phyloP scores from a whole-genome alignment of 2,329 filamentous ascomycete genomes.

The Fusarium torulosum region DNA sequence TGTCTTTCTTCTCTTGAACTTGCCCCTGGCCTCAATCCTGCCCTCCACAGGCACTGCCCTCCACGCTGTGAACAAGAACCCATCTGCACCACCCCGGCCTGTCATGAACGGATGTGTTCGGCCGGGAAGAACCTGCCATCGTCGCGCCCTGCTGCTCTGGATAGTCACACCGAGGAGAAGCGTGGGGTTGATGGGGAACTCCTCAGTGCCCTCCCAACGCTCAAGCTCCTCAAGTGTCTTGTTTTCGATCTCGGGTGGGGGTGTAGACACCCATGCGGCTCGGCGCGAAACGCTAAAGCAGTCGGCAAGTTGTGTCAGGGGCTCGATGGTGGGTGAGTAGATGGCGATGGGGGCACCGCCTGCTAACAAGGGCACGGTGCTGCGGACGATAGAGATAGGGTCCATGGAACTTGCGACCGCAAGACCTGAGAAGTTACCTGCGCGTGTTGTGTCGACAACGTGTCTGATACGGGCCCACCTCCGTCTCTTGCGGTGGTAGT shows the following conservation, averaged over 20 bases:
- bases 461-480: slow-evolving; percentile 80
- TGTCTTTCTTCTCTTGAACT: slow-evolving; percentile 77
- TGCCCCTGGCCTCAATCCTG: slow-evolving; percentile 84
- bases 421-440: slow-evolving; percentile 85
- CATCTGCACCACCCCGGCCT: slow-evolving; percentile 85
- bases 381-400: slow-evolving; percentile 78
- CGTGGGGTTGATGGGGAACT: slow-evolving; percentile 90
- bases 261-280: slow-evolving; percentile 75
- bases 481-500: slow-evolving; percentile 89
- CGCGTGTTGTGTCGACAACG: slow-evolving; percentile 79
- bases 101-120: slow-evolving; percentile 97
- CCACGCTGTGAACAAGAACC: slow-evolving; percentile 88
- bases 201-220: slow-evolving; percentile 70
- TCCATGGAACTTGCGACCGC: slow-evolving; percentile 88
- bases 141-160: slow-evolving; percentile 81
- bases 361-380: slow-evolving; percentile 81
- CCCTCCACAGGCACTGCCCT: slow-evolving; percentile 84
- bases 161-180: slow-evolving; percentile 82
- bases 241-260: slow-evolving; percentile 61
- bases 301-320: slow-evolving; percentile 81
- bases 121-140: slow-evolving; percentile 92
- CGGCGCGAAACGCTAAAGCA: slow-evolving; percentile 85
- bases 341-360: slow-evolving; percentile 88
- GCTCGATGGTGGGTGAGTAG: slow-evolving; percentile 85
- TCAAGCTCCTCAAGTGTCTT: slow-evolving; percentile 64